These are phyloP conservation scores for Gossypium gossypioides DNA, from an alignment of 441 rosid genomes.

Conservation along the genomic window DNA sequence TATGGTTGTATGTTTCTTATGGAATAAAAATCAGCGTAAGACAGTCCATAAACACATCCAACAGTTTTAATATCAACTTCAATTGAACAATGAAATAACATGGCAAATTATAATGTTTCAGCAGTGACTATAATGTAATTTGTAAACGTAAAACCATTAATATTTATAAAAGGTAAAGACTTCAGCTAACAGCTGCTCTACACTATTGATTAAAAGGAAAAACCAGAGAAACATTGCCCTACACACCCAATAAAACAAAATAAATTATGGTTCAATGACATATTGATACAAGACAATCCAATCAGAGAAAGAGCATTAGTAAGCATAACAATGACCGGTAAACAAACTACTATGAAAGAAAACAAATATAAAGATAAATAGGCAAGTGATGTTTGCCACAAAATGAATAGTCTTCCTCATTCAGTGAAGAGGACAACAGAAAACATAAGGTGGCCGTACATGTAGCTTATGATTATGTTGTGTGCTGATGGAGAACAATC, in stretches of 20 bases:
- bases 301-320: not conserved
- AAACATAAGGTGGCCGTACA: not conserved
- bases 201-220: not conserved
- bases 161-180: not conserved
- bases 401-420: not conserved
- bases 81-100: not conserved
- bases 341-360: not conserved
- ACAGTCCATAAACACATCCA: conserved; percentile 31
- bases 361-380: not conserved
- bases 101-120: not conserved
- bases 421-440: not conserved
- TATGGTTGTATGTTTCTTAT: conserved; percentile 13
- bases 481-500: not conserved
- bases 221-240: not conserved
- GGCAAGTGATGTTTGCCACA: not conserved
- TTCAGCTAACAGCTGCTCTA: not conserved
- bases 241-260: not conserved
- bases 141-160: not conserved
- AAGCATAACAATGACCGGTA: not conserved
- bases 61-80: not conserved
- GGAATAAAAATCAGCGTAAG: conserved; percentile 24
- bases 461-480: conserved; percentile 18
- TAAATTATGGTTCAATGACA: not conserved
- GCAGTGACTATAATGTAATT: not conserved
- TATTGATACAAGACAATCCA: not conserved